Evolutionary conservation across 164 flowering plant species (phyloP).

Genomic region (Aristolochia contorta): DNA sequence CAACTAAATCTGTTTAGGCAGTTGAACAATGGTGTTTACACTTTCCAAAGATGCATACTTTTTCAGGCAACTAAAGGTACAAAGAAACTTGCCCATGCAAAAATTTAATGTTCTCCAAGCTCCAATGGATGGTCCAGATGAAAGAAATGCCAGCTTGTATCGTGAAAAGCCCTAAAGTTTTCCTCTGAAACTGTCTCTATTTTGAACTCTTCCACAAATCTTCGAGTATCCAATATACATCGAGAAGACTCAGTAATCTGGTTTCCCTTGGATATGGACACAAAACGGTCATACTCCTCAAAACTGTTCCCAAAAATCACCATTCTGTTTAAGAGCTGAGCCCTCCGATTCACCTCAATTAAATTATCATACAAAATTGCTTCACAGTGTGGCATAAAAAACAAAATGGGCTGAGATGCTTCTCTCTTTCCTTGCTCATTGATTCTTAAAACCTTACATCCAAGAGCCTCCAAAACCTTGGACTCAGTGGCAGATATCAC

Average conservation of each 20-base stretch:
- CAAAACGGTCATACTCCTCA: slow-evolving; percentile 31
- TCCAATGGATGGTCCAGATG: slow-evolving; percentile 6
- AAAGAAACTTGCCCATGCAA: no score
- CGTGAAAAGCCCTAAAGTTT: slow-evolving; percentile 57
- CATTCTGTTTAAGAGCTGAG: slow-evolving; percentile 27
- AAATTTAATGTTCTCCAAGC: not conserved
- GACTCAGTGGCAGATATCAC: slow-evolving; percentile 57
- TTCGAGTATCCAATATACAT: slow-evolving; percentile 34
- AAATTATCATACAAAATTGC: slow-evolving; percentile 67
- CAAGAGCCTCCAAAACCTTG: slow-evolving; percentile 46
- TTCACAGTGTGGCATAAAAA: slow-evolving; percentile 93
- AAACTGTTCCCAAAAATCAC: slow-evolving; percentile 77
- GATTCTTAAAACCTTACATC: slow-evolving; percentile 48
- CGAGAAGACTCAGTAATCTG: slow-evolving; percentile 21
- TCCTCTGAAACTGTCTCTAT: slow-evolving; percentile 46
- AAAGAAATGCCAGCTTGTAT: slow-evolving; percentile 88
- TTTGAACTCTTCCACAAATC: slow-evolving; percentile 34
- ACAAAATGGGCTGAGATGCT: slow-evolving; percentile 51
- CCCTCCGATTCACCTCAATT: slow-evolving; percentile 27
- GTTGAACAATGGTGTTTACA: no score
- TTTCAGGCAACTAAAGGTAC: no score
- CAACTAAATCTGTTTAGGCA: no score
- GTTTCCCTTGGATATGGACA: slow-evolving; percentile 20
- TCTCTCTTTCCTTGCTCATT: slow-evolving; percentile 65
- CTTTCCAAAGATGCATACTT: no score